These are phyloP conservation scores for Panellus pusillus DNA, from an alignment of 768 basidiomycete species.

Conservation along the genomic window DNA sequence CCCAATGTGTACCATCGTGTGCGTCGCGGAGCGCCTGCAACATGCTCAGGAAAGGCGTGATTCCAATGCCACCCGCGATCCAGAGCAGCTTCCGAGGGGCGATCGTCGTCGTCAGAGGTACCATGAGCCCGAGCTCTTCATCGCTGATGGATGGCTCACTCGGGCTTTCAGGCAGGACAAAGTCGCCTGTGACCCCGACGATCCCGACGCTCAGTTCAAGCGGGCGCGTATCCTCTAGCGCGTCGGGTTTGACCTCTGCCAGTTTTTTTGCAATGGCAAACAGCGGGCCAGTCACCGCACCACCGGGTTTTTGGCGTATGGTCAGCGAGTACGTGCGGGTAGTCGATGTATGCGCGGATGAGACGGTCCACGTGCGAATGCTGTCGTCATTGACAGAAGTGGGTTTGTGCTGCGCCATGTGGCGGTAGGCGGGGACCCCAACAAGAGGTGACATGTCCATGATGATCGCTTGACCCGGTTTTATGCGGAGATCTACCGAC, in stretches of 20 bases:
- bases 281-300: constrained; percentile 56
- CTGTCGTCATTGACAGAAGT: constrained; percentile 58
- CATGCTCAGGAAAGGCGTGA: constrained; percentile 66
- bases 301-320: constrained; percentile 54
- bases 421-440: constrained; percentile 46
- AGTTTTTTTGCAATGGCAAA: constrained; percentile 49
- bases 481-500: constrained; percentile 32
- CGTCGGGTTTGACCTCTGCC: constrained; percentile 37
- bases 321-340: constrained; percentile 44
- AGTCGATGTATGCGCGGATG: constrained; percentile 30
- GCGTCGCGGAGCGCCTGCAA: constrained; percentile 27
- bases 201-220: constrained; percentile 45
- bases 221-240: constrained; percentile 38
- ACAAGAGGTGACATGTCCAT: constrained; percentile 55
- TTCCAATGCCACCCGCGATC: constrained; percentile 66
- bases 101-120: constrained; percentile 4
- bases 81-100: constrained; percentile 40
- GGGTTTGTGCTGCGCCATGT: constrained; percentile 49
- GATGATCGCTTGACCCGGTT: constrained; percentile 54
- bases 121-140: constrained; percentile 17
- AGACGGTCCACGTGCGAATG: constrained; percentile 66
- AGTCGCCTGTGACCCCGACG: constrained; percentile 55
- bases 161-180: constrained; percentile 33
- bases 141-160: constrained; percentile 2
- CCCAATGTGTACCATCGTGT: constrained; percentile 22